Percentiles rank a stretch among this genome's conserved stretches.
phyloP scores from a whole-genome alignment of 441 rosid genomes.

The Pelargonium myrrhifolium region DNA sequence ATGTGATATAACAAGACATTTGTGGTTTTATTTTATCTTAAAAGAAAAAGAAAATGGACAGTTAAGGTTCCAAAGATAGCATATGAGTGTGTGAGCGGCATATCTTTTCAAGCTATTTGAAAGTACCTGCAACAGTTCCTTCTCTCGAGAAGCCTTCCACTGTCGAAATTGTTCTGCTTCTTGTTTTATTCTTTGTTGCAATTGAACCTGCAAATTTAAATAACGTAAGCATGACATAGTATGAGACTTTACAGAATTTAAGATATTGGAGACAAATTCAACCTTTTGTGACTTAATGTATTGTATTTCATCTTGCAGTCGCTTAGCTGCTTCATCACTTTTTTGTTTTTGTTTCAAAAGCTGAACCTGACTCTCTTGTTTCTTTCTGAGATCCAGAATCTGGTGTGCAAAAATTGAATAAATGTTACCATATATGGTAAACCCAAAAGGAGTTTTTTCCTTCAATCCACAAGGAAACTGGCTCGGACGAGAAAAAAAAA shows the following conservation, averaged over 20 bases:
- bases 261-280: conserved; percentile 10
- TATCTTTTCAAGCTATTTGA: not conserved
- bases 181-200: conserved; percentile 29
- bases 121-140: conserved; percentile 27
- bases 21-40: not conserved
- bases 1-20: conserved; percentile 3
- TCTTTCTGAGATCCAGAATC: conserved; percentile 90
- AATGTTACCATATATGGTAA: conserved; percentile 8
- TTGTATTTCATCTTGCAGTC: conserved; percentile 92
- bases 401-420: conserved; percentile 20
- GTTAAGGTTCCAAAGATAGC: not conserved
- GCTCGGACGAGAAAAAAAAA: not conserved
- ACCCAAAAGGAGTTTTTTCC: not conserved
- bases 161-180: conserved; percentile 30
- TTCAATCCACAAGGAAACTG: not conserved
- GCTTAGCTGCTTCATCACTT: conserved; percentile 88
- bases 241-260: not conserved
- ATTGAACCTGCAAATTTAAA: conserved; percentile 22
- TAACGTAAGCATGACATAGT: not conserved
- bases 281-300: conserved; percentile 95
- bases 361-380: conserved; percentile 95
- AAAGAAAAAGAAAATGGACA: not conserved
- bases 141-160: conserved; percentile 30
- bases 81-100: not conserved
- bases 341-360: conserved; percentile 90